Conservation (phyloP, 106 monocot species). For the Posidonia australis region DNA sequence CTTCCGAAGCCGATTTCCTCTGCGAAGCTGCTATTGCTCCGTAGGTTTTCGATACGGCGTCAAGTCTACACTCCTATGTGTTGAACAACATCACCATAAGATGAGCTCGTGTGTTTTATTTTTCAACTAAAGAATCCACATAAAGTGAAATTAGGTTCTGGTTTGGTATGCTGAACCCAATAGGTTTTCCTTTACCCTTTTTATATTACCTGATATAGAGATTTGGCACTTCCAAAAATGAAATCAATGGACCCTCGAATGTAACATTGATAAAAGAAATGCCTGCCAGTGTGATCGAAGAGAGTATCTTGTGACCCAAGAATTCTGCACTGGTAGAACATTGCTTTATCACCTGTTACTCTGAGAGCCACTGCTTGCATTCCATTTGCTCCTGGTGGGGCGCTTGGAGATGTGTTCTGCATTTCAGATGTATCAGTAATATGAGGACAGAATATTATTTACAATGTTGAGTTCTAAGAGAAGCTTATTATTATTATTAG, state of each 20-base stretch:
- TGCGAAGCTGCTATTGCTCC: conserved; percentile 76
- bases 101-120: too few relatives aligned
- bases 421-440: too few relatives aligned
- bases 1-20: conserved; percentile 42
- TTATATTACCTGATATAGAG: conserved; percentile 67
- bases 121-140: too few relatives aligned
- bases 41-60: conserved; percentile 35
- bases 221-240: conserved; percentile 77
- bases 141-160: too few relatives aligned
- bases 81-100: too few relatives aligned
- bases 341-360: conserved; percentile 72
- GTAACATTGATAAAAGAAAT: conserved; percentile 52
- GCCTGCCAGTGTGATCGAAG: conserved; percentile 77
- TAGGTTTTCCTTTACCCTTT: too few relatives aligned
- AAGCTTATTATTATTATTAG: too few relatives aligned
- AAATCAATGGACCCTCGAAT: conserved; percentile 93
- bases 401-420: conserved; percentile 62
- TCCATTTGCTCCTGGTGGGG: conserved; percentile 51
- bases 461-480: too few relatives aligned
- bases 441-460: too few relatives aligned
- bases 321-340: conserved; percentile 55
- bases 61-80: conserved; percentile 56
- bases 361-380: conserved; percentile 87
- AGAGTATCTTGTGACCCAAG: conserved; percentile 80
- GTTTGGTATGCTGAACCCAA: too few relatives aligned